Evolutionary conservation across 2,329 filamentous ascomycete species (phyloP), one percentile per base, ranked within the genome.

Genomic region (Fusarium zealandicum): DNA sequence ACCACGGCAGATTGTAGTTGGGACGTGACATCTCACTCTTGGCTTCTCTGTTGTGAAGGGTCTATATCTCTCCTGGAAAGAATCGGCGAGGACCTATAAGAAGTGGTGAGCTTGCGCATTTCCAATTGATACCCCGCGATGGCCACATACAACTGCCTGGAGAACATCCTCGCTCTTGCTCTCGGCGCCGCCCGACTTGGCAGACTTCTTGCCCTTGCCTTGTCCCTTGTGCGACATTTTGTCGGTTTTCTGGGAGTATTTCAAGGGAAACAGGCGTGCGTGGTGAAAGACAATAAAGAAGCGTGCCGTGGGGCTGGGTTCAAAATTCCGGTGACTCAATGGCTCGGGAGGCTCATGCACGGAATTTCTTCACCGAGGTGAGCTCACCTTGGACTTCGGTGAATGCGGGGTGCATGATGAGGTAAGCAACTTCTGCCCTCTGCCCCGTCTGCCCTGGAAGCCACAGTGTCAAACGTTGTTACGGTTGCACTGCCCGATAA

Each of bases 1-100:
- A 44, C 46, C 39, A 20, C 14, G 37, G 12, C 3, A 9, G 28
- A 9, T 9, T 13, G 22, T 3, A 4, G 16, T 25, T 25, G 6
- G 27, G 11, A 6, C 4, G 13, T 13, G 8, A 31, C n/a, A 9
- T 75, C 83, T 69, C 81, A 95, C 92, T 81, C 95, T 85, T 70
- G 95, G 95, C 64, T 85, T 90, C 72, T 96, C 90, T 51, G 96
- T 78, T 1, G 92, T 93, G 70, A 98, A 95, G 0, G 95, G 95
- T 66, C 83, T 85, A 76, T 96, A 99, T 73, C 92, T 83, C 40
- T 92, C 92, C 75, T 98, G 93, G 73, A 96, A 99, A 1, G 92
- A 93, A 79, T 99, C 95, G 63, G 93, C 90, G 61, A 99, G 86
- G 54, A 99, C 82, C 90, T 95, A 63, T 37, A 20, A 50, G 44